phyloP scores from a whole-genome alignment of 2,329 filamentous ascomycete genomes.

The Penicillium sp. region DNA sequence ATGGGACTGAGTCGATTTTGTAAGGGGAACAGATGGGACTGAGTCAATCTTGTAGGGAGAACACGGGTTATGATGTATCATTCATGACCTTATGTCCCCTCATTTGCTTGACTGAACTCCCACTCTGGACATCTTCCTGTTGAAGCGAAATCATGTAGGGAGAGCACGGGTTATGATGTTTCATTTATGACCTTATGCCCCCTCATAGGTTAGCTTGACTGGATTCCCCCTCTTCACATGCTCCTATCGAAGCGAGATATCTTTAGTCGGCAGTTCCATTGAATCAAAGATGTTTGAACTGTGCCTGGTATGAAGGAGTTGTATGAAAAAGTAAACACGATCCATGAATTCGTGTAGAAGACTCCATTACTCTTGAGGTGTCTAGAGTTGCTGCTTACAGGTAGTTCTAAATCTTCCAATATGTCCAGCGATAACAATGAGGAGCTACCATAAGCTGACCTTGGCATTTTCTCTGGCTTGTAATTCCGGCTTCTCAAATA shows the following conservation, averaged over 20 bases:
- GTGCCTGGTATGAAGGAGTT: too few species aligned
- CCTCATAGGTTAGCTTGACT: not conserved
- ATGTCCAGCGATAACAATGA: too few species aligned
- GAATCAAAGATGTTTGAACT: too few species aligned
- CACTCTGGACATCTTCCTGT: not conserved
- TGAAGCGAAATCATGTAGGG: not conserved
- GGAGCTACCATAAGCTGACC: too few species aligned
- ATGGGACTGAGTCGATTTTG: not conserved
- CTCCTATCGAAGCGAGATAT: not conserved
- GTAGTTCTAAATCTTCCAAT: too few species aligned
- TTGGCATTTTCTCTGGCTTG: not conserved
- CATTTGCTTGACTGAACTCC: not conserved
- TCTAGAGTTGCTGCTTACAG: too few species aligned
- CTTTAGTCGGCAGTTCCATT: not conserved
- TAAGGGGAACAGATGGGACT: not conserved
- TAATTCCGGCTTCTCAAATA: not conserved
- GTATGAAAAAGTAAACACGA: too few species aligned
- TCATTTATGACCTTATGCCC: not conserved
- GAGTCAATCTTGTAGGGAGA: not conserved
- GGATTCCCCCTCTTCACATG: not conserved
- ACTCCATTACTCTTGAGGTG: too few species aligned
- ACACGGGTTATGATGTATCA: not conserved
- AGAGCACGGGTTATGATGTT: not conserved
- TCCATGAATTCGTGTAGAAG: too few species aligned
- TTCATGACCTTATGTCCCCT: not conserved